A percentile compares a stretch with the other conserved stretches of the same genome.
phyloP scores from a whole-genome alignment of 495 filamentous ascomycete species.

The Aspergillus biplanus region DNA sequence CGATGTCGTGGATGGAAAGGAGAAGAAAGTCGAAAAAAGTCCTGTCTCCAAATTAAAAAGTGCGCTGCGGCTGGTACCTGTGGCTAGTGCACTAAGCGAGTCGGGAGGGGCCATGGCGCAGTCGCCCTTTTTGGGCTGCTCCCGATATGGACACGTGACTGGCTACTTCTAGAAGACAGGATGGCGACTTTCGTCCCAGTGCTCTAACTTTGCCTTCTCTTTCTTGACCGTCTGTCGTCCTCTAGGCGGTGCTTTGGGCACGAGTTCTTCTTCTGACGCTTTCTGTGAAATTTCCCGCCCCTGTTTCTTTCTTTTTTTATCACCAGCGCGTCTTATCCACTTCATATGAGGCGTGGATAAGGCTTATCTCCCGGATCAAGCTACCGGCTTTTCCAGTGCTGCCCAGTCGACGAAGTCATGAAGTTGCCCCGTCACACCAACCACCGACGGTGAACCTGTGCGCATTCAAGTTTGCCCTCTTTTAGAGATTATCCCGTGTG shows the following conservation, averaged over 20 bases:
- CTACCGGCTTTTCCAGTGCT: slow-evolving; percentile 31
- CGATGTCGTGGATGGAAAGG: slow-evolving; percentile 34
- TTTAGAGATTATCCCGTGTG: slow-evolving; percentile 5
- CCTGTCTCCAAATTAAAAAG: slow-evolving; percentile 41
- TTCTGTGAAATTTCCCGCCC: neutral
- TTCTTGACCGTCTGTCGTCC: slow-evolving; percentile 40
- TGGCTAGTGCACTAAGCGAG: slow-evolving; percentile 50
- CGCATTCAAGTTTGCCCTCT: slow-evolving; percentile 23
- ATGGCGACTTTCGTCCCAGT: slow-evolving; percentile 21
- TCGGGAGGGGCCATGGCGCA: slow-evolving; percentile 40
- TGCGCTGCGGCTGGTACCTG: slow-evolving; percentile 43
- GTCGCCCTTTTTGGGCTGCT: slow-evolving; percentile 1
- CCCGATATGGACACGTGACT: slow-evolving; percentile 35
- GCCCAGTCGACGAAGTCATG: slow-evolving; percentile 47
- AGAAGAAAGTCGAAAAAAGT: slow-evolving; percentile 25
- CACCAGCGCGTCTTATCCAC: slow-evolving; percentile 5
- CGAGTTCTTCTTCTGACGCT: neutral
- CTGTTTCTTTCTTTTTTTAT: slow-evolving; percentile 19
- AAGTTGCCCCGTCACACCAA: slow-evolving; percentile 49
- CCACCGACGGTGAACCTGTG: slow-evolving; percentile 47
- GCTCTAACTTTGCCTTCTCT: slow-evolving; percentile 35
- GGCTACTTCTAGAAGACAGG: slow-evolving; percentile 32
- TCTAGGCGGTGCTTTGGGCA: slow-evolving; percentile 25
- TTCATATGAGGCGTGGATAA: slow-evolving; percentile 14
- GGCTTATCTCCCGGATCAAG: slow-evolving; percentile 26